Evolutionary conservation across 805 yeast species (phyloP), one percentile per base, ranked within the genome.

Genomic region (Barnettozyma botsteinii): DNA sequence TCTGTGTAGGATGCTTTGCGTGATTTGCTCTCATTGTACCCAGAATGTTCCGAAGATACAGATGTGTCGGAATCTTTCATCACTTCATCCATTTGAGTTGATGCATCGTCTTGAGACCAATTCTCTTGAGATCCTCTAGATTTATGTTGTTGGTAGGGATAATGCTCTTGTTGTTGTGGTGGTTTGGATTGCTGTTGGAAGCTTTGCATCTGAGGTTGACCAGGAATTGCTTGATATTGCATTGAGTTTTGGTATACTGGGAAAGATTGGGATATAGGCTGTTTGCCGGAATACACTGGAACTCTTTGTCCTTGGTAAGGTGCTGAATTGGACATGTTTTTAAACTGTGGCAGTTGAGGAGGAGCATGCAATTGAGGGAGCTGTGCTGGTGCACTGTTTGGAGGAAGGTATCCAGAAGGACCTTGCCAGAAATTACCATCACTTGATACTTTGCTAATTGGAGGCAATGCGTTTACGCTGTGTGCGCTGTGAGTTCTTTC

Each of bases 1-100:
- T 62, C 64, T 1, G 68, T 62, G 40, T 67, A 69, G 20, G 47
- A 57, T 18, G 66, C 65, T 43, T 66, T 70, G 1, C 38, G 44
- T 6, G 41, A 39, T 31, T 47, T 50, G 14, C 38, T 20, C n/a
- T 36, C 48, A 27, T 38, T 26, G 5, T 36, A 40, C 10, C 46
- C 35, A 1, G 62, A 48, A 41, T 61, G 66, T 7, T 64, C 56
- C 48, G 72, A 56, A 46, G 75, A 60, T 47, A 71, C 44, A 51
- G 76, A 55, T 40, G 68, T 47, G 51, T 46, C 72, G 48, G 60
- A 66, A 59, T 50, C 70, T 60, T 52, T 61, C 49, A 50, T 61
- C 5, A 49, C 57, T 12, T 51, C 59, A 37, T 54, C 60, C 59
- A 55, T 55, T 12, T 53, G 57, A 10, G 52, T 48, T 5, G 55